Evolutionary conservation across 106 monocot genomes (phyloP), one percentile per base, ranked within the genome.

Genomic region (Xerophyta viscosa): DNA sequence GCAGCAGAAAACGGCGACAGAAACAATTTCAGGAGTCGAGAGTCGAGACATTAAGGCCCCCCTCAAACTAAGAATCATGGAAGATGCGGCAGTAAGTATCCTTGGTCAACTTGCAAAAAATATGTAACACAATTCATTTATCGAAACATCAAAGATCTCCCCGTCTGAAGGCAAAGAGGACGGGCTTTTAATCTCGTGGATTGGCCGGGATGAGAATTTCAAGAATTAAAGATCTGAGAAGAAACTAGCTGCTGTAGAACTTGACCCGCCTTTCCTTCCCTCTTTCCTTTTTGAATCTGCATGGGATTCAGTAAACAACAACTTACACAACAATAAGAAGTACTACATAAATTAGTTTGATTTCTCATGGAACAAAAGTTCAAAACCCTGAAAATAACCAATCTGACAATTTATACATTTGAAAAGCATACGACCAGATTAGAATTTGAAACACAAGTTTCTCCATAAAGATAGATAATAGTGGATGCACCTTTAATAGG

Each of bases 211-310:
- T 39, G 39, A 39, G 13, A 5, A 58, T 8, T 9, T 13, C 3
- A 0, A 28, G 29, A n/a, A 23, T 56, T 72, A 72, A 33, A 83
- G 62, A 51, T 77, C 77, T 22, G 73, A 72, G 77, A 83, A 83
- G 69, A 83, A 83, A 46, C 70, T 54, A 33, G 66, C 23, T 0
- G 58, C 37, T 18, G 52, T 49, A 29, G 44, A 46, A 8, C 12
- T 58, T 37, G 68, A 73, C 47, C 44, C 55, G 27, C 64, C 17
- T 14, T 66, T 68, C 23, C 46, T 29, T 33, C 27, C 14, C 20
- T 50, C 64, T 42, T 33, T 69, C 21, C 46, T 60, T 46, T 56
- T 77, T 20, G 71, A 58, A 23, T 55, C 76, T 76, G 66, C 42
- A 31, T 8, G 56, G 57, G 18, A 47, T n/a, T 6, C 28, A 41